These are phyloP conservation scores for Pythium vanterpoolii DNA, from an alignment of 352 stramenopile species.

Conservation along the genomic window DNA sequence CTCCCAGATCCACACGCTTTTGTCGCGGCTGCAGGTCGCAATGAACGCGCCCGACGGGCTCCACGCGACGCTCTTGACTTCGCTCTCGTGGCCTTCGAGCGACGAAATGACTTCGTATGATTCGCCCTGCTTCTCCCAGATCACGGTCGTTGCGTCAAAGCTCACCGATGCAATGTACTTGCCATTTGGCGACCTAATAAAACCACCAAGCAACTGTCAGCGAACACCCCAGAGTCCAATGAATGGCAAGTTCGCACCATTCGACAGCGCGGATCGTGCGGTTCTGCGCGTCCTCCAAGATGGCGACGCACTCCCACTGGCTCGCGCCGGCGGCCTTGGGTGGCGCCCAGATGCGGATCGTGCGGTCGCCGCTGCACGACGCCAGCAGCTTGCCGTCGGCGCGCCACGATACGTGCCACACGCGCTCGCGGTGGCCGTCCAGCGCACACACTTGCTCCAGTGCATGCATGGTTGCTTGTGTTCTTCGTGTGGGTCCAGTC, in stretches of 20 bases:
- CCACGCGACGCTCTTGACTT: slow-evolving; percentile 97
- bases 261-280: slow-evolving; percentile 94
- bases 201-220: neutral
- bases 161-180: slow-evolving; percentile 92
- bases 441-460: slow-evolving; percentile 59
- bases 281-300: slow-evolving; percentile 92
- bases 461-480: slow-evolving; percentile 5
- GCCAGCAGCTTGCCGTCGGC: slow-evolving; percentile 83
- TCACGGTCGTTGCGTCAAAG: slow-evolving; percentile 95
- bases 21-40: slow-evolving; percentile 98
- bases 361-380: slow-evolving; percentile 89
- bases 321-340: slow-evolving; percentile 13
- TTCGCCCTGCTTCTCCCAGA: slow-evolving; percentile 90
- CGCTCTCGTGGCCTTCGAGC: slow-evolving; percentile 98
- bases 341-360: slow-evolving; percentile 80
- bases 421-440: slow-evolving; percentile 84
- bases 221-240: neutral
- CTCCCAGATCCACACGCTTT: slow-evolving; percentile 99
- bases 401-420: slow-evolving; percentile 91
- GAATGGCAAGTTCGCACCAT: slow-evolving; percentile 59
- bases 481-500: neutral
- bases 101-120: slow-evolving; percentile 94
- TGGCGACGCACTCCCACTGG: slow-evolving; percentile 88
- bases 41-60: slow-evolving; percentile 91
- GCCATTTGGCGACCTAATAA: slow-evolving; percentile 60